Evolutionary conservation across 2,329 filamentous ascomycete species (phyloP), one percentile per base, ranked within the genome.

Genomic region (Ustilaginoidea virens): DNA sequence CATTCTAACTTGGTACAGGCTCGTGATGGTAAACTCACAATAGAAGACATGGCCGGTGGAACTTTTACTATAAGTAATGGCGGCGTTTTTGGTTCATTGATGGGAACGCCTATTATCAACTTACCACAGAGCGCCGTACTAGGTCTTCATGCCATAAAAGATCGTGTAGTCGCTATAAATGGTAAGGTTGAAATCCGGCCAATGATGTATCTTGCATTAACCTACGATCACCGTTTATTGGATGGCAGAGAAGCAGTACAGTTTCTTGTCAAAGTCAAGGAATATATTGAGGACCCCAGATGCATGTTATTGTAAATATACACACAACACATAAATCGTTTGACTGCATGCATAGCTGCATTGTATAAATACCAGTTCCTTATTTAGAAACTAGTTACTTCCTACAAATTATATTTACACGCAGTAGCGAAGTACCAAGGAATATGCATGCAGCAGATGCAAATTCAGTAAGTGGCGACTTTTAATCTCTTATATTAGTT

Each of bases 171-270:
- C 29, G 87, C 70, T 16, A 66, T 96, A 36, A 85, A 96, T 47
- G 90, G 90, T 48, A 92, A 94, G 63, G 66, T 96, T 33, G 86
- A 94, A 55, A 81, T 93, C 43, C 73, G 90, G 41, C 90, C 90
- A n/a, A 96, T 98, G 85, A 98, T 98, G 90, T 96, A 93, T 56
- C 71, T 98, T 39, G 90, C 90, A 23, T 68, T 98, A 35, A 98
- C 90, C 10, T 98, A 98, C 51, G 90, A 98, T 53, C 90, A 98
- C 61, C 80, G 90, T 50, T 72, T 98, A 28, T 66, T 98, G 15
- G 90, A 96, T 53, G 90, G 90, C 28, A 74, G 87, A 51, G 87
- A 96, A 61, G 90, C 87, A 26, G 85, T 93, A 23, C 90, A 87
- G 37, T 96, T 96, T 68, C 65, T 96, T 42, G 79, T 96, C 36